Conservation (phyloP, 192 early-diverging fungal genomes). For the Podochytrium sp. region DNA sequence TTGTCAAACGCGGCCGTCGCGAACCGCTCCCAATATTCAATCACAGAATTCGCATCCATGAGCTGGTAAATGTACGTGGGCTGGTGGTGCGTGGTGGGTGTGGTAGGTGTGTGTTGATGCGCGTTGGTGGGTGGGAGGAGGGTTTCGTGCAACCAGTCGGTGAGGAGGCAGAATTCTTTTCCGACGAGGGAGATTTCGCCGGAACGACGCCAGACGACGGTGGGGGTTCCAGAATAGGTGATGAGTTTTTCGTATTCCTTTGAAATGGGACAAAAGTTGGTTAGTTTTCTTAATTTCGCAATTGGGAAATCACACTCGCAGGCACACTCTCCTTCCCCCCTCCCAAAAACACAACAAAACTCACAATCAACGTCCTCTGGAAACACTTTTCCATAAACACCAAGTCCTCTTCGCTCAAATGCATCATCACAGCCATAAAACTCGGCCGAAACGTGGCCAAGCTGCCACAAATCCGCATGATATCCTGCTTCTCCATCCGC, state of each 20-base stretch:
- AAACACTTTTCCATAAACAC: conserved; percentile 97
- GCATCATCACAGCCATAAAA: conserved; percentile 92
- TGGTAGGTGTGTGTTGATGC: background rate
- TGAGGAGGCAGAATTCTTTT: conserved; percentile 94
- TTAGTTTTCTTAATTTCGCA: background rate
- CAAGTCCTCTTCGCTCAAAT: conserved; percentile 91
- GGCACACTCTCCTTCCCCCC: background rate
- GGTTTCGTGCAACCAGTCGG: conserved; percentile 86
- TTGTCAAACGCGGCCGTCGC: conserved; percentile 92
- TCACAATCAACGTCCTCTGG: conserved; percentile 75
- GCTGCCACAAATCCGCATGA: conserved; percentile 87
- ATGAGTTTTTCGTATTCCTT: conserved; percentile 97
- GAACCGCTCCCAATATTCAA: conserved; percentile 96
- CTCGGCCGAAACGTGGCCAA: conserved; percentile 90
- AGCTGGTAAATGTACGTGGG: conserved; percentile 88
- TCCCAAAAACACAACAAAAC: conserved; percentile 39
- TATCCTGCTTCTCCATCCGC: conserved; percentile 82
- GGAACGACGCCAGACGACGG: conserved; percentile 95
- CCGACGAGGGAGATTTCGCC: conserved; percentile 95
- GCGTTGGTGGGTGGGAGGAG: conserved; percentile 48
- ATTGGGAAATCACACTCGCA: background rate
- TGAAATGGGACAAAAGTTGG: background rate
- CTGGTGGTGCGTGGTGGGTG: conserved; percentile 43
- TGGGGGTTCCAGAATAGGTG: conserved; percentile 91
- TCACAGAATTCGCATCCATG: conserved; percentile 91